A percentile compares a stretch with the other conserved stretches of the same genome.
phyloP scores from a whole-genome alignment of 768 basidiomycete genomes.

The Hydnomerulius pinastri region DNA sequence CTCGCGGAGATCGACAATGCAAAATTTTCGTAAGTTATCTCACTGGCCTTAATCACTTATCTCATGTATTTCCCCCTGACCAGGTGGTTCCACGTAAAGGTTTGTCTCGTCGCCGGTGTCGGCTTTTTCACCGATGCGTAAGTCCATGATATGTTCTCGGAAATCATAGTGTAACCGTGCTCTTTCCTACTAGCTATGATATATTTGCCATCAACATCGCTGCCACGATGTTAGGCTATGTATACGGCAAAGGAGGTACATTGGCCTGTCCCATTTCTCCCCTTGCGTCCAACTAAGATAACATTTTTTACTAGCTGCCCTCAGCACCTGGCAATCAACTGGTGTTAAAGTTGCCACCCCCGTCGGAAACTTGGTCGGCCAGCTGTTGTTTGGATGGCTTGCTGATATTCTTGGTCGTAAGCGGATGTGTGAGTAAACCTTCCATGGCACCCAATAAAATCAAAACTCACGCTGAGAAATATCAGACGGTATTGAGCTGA shows the following conservation, averaged over 20 bases:
- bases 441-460: neutral
- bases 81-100: slow-evolving; percentile 86
- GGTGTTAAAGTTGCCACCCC: slow-evolving; percentile 80
- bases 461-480: neutral
- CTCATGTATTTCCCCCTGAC: slow-evolving; percentile 3
- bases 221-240: slow-evolving; percentile 79
- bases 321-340: slow-evolving; percentile 63
- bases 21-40: slow-evolving; percentile 65
- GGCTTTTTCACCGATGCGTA: slow-evolving; percentile 92
- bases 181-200: slow-evolving; percentile 50
- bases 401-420: slow-evolving; percentile 79
- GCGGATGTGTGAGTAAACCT: slow-evolving; percentile 65
- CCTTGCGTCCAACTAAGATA: neutral
- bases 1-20: slow-evolving; percentile 88
- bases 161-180: neutral
- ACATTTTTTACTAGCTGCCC: slow-evolving; percentile 16
- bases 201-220: slow-evolving; percentile 92
- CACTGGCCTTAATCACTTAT: neutral
- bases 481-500: slow-evolving; percentile 54
- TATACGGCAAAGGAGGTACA: slow-evolving; percentile 52
- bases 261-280: neutral
- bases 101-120: slow-evolving; percentile 69
- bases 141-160: slow-evolving; percentile 20
- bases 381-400: slow-evolving; percentile 78
- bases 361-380: slow-evolving; percentile 73